Evolutionary conservation across 306 rosid species (phyloP), one percentile per base, ranked within the genome.

Genomic region (Carpinus viminea): DNA sequence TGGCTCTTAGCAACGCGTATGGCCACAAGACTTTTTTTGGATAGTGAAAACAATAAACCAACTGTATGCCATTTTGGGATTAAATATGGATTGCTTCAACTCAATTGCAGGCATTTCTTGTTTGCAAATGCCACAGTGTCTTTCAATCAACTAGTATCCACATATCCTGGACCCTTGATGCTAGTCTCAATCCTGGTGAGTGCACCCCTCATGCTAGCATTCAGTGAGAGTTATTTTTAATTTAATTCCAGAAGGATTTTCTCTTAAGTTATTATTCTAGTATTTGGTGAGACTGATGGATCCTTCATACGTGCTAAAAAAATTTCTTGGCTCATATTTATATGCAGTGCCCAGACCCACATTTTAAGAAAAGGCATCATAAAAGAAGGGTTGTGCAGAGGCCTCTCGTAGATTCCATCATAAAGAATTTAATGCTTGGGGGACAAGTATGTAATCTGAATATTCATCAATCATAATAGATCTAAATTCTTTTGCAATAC

Each of bases 261-360:
- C 48, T 34, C 16, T 10, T 10, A 34, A 36, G 20, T 24, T 62
- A 12, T 31, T 62, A 13, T 12, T 62, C 46, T 62, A 31, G 69
- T 16, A 21, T 12, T 12, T 5, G 69, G 4, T 62, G 46, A 62
- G 43, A 31, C 38, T 21, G 5, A 61, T 54, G 18, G 15, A 16
- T 55, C 36, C 56, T 36, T 66, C 28, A 50, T 48, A 73, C 70
- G 52, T 26, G 65, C 61, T 60, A 74, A 52, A 48, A 69, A 28
- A 74, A 6, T 54, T 62, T 85, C 66, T 70, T 81, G 53, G n/a
- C n/a, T 68, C 53, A 17, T 77, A 50, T 18, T 77, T 78, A 50
- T 78, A 45, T 87, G 75, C 90, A 94, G 98, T 94, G 98, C 90
- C 97, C 98, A 61, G 98, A 94, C 80, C 98, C 98, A 41, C 90